These are phyloP conservation scores for Mucor circinelloides DNA, from an alignment of 371 early-diverging fungal genomes.

Conservation along the genomic window DNA sequence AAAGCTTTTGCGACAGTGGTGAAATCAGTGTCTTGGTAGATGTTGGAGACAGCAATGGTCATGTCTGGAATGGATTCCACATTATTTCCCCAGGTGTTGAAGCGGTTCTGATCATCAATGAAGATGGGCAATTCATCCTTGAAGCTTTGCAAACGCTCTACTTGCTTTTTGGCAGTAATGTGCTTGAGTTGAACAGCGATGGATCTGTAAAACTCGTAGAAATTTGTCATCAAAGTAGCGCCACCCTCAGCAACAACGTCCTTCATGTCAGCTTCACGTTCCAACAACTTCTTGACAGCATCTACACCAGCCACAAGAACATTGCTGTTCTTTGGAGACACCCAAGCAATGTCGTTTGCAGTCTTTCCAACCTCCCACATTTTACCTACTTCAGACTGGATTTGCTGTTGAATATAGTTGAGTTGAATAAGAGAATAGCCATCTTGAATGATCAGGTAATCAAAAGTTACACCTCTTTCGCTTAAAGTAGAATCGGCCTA, in stretches of 20 bases:
- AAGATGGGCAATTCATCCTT: constrained; percentile 17
- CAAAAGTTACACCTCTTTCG: constrained; percentile 35
- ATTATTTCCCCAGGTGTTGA: constrained; percentile 33
- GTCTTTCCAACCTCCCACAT: constrained; percentile 1
- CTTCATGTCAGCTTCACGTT: constrained; percentile 5
- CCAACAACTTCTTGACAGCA: constrained; percentile 18
- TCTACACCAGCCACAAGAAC: constrained; percentile 27
- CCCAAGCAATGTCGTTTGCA: constrained; percentile 32
- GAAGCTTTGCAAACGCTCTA: constrained; percentile 6
- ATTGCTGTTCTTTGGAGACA: constrained; percentile 17
- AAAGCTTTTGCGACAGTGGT: constrained; percentile 12
- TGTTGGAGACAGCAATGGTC: constrained; percentile 26
- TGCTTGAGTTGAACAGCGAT: constrained; percentile 19
- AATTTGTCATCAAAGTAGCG: constrained; percentile 25
- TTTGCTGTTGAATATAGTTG: constrained; percentile 21
- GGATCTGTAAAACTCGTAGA: constrained; percentile 34
- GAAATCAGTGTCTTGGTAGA: constrained; percentile 41
- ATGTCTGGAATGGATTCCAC: constrained; percentile 30
- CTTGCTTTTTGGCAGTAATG: constrained; percentile 8
- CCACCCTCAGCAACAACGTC: constrained; percentile 1
- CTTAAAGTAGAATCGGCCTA: constrained; percentile 16
- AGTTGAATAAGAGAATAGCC: constrained; percentile 35
- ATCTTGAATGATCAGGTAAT: constrained; percentile 47
- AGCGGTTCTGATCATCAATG: constrained; percentile 25
- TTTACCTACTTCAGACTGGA: constrained; percentile 15